These are phyloP conservation scores for Colletotrichum filicis DNA, from an alignment of 2,329 filamentous ascomycete species.

Conservation along the genomic window DNA sequence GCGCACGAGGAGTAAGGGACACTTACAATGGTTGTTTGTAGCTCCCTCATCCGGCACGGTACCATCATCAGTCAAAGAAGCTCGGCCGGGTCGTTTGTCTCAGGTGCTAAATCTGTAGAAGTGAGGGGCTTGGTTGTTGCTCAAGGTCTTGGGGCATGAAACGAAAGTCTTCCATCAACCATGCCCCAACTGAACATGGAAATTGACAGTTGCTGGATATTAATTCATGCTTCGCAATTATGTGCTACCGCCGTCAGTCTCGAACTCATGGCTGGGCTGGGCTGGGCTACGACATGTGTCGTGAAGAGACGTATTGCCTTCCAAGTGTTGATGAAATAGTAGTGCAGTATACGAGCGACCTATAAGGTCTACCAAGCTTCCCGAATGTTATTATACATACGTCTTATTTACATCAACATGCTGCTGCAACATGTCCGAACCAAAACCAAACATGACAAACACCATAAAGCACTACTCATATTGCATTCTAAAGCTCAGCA, in stretches of 20 bases:
- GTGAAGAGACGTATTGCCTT: no score
- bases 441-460: background rate
- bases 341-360: no score
- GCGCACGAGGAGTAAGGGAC: background rate
- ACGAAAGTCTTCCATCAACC: background rate
- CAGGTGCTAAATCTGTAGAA: background rate
- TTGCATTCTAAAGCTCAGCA: background rate
- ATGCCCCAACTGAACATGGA: no score
- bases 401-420: background rate
- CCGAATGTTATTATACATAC: background rate
- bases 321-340: no score
- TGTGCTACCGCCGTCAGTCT: no score
- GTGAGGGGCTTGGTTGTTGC: background rate
- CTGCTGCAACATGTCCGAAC: background rate
- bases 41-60: background rate
- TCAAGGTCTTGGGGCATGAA: background rate
- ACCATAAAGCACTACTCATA: background rate
- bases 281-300: no score
- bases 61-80: background rate
- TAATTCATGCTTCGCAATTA: no score
- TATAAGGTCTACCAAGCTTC: background rate
- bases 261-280: no score
- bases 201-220: no score
- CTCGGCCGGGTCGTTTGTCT: background rate
- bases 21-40: background rate